Evolutionary conservation across 1,139 yeast species (phyloP).

Genomic region (Geotrichum histeridarum): DNA sequence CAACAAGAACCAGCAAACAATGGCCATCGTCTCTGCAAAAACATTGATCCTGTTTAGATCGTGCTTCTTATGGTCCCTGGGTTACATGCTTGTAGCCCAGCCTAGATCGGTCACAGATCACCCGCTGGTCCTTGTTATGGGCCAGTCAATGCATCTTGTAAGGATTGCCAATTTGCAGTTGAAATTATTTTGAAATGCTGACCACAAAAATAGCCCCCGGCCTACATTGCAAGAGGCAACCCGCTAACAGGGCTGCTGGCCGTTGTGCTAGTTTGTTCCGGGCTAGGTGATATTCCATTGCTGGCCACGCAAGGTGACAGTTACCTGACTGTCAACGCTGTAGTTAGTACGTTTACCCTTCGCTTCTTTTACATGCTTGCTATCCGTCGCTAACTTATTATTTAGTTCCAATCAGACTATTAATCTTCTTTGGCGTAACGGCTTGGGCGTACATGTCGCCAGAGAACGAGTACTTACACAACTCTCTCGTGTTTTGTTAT

Average conservation of each 20-base stretch:
- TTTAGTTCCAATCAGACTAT: constrained; percentile 60
- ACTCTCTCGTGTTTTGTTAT: constrained; percentile 48
- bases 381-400: not conserved
- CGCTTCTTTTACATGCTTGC: constrained; percentile 56
- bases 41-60: constrained; percentile 38
- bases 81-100: constrained; percentile 41
- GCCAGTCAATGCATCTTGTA: constrained; percentile 51
- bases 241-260: constrained; percentile 47
- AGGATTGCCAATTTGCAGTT: constrained; percentile 15
- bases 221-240: constrained; percentile 38
- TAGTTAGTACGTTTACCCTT: constrained; percentile 25
- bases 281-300: constrained; percentile 31
- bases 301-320: constrained; percentile 17
- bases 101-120: constrained; percentile 39
- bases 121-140: constrained; percentile 48
- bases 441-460: constrained; percentile 40
- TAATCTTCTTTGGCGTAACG: constrained; percentile 49
- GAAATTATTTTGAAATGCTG: not conserved
- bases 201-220: constrained; percentile 32
- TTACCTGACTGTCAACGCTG: constrained; percentile 18
- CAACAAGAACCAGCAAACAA: constrained; percentile 18
- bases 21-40: constrained; percentile 29
- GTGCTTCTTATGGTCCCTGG: constrained; percentile 42
- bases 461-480: constrained; percentile 39
- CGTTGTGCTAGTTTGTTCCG: constrained; percentile 37